These are phyloP conservation scores for Cardamine resedifolia DNA, from an alignment of 345 rosid genomes.

Conservation along the genomic window DNA sequence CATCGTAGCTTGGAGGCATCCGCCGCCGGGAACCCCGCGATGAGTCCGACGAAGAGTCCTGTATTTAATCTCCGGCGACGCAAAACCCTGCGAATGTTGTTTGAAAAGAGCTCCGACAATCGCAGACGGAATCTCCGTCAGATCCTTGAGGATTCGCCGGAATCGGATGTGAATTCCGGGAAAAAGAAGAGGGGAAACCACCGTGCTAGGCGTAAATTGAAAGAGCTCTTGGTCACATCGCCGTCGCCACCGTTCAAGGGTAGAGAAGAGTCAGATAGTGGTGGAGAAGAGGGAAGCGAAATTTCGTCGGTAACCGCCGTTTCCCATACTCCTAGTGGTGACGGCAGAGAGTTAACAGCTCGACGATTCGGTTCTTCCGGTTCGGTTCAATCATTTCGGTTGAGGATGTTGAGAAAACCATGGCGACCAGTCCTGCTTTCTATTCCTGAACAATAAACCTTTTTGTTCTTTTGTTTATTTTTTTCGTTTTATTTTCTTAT, in stretches of 20 bases:
- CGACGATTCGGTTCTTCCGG: constrained; percentile 21
- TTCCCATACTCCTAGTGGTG: constrained; percentile 21
- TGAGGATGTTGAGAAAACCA: constrained; percentile 31
- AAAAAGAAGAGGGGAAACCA: constrained; percentile 32
- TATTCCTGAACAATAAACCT: constrained; percentile 33
- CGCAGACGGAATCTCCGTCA: constrained; percentile 34
- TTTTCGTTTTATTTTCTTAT: neutral
- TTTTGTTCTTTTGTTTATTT: neutral
- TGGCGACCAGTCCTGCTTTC: constrained; percentile 40
- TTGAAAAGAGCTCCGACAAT: constrained; percentile 33
- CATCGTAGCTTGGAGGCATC: constrained; percentile 29
- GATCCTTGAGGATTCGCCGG: constrained; percentile 36
- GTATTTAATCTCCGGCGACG: constrained; percentile 36
- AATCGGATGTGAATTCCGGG: constrained; percentile 26
- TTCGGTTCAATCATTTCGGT: constrained; percentile 36
- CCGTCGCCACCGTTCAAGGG: constrained; percentile 31
- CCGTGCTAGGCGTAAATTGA: constrained; percentile 21
- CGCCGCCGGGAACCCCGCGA: constrained; percentile 17
- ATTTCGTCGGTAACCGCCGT: neutral
- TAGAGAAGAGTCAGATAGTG: neutral
- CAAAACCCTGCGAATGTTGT: constrained; percentile 37
- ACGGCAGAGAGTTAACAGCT: constrained; percentile 25
- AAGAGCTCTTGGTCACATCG: constrained; percentile 34
- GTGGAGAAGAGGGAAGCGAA: constrained; percentile 22
- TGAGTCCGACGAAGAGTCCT: constrained; percentile 38